phyloP scores from a whole-genome alignment of 2,329 filamentous ascomycete genomes.

The Trichophyton verrucosum region DNA sequence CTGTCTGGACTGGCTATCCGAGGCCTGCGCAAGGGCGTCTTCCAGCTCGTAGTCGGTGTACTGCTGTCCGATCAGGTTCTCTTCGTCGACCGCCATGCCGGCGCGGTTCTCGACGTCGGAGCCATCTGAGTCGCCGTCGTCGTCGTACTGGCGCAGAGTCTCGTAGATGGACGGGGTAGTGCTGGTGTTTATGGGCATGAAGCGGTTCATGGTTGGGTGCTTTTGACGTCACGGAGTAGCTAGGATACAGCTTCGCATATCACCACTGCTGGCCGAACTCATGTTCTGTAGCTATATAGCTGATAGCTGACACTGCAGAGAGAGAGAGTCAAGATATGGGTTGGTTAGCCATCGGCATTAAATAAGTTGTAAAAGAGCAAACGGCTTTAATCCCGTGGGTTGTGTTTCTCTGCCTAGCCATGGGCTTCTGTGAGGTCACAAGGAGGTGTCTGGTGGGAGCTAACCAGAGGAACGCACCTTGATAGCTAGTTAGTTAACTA shows the following conservation, averaged over 20 bases:
- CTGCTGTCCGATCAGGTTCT: conserved; percentile 34
- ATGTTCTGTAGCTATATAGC: not conserved
- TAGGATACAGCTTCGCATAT: not conserved
- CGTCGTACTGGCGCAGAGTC: conserved; percentile 20
- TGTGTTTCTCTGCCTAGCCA: not conserved
- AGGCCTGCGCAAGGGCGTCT: conserved; percentile 41
- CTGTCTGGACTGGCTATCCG: conserved; percentile 36
- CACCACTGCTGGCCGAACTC: not conserved
- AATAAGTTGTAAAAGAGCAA: no score
- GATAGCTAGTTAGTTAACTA: not conserved
- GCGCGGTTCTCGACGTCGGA: conserved; percentile 36
- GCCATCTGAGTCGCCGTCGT: conserved; percentile 22
- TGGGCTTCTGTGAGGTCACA: not conserved
- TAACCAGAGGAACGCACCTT: not conserved
- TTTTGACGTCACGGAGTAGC: conserved; percentile 37
- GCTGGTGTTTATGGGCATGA: conserved; percentile 31
- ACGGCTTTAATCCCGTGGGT: not conserved
- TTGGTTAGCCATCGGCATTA: no score
- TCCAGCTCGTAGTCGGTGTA: conserved; percentile 48
- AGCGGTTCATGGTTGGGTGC: conserved; percentile 38
- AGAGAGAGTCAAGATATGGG: not conserved
- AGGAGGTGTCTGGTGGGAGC: not conserved
- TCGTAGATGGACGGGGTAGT: conserved; percentile 22
- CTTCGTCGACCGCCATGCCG: conserved; percentile 38
- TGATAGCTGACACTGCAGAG: not conserved